phyloP scores from a whole-genome alignment of 768 basidiomycete genomes.

The Cystofilobasidium ferigula region DNA sequence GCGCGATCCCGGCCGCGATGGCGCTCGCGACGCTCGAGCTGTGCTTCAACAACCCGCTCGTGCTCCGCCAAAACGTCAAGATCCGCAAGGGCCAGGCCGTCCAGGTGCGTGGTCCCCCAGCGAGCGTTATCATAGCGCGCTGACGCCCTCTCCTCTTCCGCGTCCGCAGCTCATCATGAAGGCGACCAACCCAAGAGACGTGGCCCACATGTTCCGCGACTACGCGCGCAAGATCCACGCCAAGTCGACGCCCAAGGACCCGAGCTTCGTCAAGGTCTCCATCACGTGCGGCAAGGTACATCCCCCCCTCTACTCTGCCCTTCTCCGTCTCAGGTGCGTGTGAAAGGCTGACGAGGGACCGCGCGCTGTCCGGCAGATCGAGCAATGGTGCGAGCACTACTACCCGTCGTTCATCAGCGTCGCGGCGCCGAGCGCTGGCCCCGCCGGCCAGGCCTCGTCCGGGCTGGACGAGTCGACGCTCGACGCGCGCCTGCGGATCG shows the following conservation, averaged over 20 bases:
- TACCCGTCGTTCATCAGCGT: slow-evolving; percentile 76
- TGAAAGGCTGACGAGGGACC: slow-evolving; percentile 31
- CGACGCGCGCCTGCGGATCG: slow-evolving; percentile 38
- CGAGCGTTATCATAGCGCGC: neutral
- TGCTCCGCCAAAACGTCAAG: slow-evolving; percentile 83
- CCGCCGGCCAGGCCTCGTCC: slow-evolving; percentile 29
- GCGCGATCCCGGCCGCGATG: slow-evolving; percentile 88
- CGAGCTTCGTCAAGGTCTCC: slow-evolving; percentile 70
- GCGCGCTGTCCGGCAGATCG: slow-evolving; percentile 47
- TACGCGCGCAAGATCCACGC: slow-evolving; percentile 72
- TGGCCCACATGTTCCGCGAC: slow-evolving; percentile 73
- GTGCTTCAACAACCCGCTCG: slow-evolving; percentile 83
- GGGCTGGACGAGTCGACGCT: slow-evolving; percentile 31
- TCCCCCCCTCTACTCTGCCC: slow-evolving; percentile 10
- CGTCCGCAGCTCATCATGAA: slow-evolving; percentile 68
- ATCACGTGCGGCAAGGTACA: slow-evolving; percentile 72
- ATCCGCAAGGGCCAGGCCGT: slow-evolving; percentile 89
- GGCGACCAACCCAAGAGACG: slow-evolving; percentile 83
- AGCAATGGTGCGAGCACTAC: slow-evolving; percentile 84
- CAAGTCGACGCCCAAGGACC: slow-evolving; percentile 67
- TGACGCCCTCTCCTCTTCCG: neutral
- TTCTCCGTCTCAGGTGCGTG: slow-evolving; percentile 14
- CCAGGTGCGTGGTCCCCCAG: slow-evolving; percentile 44
- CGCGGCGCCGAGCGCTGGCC: slow-evolving; percentile 27
- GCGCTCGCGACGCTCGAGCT: slow-evolving; percentile 84